These are phyloP conservation scores for Ogataea nonfermentans DNA, from an alignment of 805 yeast genomes.

Conservation along the genomic window DNA sequence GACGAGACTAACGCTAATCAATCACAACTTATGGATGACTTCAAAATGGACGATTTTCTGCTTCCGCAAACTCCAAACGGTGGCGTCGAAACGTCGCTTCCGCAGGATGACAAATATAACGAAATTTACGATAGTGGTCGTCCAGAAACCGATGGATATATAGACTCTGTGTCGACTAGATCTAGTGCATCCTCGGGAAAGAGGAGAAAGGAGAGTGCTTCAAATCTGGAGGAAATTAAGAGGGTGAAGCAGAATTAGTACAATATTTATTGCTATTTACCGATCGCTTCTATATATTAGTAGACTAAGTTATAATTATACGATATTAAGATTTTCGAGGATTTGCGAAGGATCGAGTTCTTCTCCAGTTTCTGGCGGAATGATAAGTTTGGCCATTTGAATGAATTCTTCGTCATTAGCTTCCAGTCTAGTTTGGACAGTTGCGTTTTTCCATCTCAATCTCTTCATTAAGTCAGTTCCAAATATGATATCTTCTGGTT, in stretches of 20 bases:
- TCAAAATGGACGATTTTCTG: conserved; percentile 35
- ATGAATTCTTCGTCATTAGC: conserved; percentile 18
- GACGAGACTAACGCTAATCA: conserved; percentile 17
- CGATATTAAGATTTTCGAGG: conserved; percentile 6
- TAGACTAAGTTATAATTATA: conserved; percentile 2
- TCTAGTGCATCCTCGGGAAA: conserved; percentile 9
- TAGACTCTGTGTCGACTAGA: conserved; percentile 5
- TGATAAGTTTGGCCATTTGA: conserved; percentile 18
- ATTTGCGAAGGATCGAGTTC: conserved; percentile 18
- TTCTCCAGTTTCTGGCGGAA: background rate
- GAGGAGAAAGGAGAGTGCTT: conserved; percentile 8
- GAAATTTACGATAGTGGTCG: conserved; percentile 11
- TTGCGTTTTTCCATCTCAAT: conserved; percentile 22
- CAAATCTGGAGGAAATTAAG: conserved; percentile 5
- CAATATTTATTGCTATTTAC: conserved; percentile 11
- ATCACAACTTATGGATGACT: conserved; percentile 31
- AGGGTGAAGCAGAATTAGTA: conserved; percentile 9
- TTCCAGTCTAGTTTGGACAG: conserved; percentile 12
- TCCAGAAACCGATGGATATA: conserved; percentile 1
- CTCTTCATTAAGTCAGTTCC: conserved; percentile 13
- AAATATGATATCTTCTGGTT: conserved; percentile 13
- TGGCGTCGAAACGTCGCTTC: conserved; percentile 15
- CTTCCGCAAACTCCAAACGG: conserved; percentile 30
- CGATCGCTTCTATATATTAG: background rate
- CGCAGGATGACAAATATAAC: conserved; percentile 10